A percentile compares a stretch with the other conserved stretches of the same genome.
Evolutionary conservation across 176 grass and related monocot species (phyloP).

Genomic region (Pharus latifolius): DNA sequence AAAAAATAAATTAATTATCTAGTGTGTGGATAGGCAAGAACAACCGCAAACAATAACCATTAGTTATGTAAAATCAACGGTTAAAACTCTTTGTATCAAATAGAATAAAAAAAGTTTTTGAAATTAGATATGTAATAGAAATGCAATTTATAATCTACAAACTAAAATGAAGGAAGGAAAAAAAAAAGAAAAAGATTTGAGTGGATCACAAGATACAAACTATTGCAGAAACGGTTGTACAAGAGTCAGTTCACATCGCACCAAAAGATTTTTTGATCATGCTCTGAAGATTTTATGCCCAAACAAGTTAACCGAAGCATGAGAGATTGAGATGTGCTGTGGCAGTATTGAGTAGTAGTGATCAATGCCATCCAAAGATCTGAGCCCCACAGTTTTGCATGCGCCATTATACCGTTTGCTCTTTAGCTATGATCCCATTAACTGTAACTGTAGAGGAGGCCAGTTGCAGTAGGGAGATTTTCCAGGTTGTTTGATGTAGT

Average conservation of each 20-base stretch:
- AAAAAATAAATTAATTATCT: too few species aligned
- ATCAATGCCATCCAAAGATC: constrained; percentile 13
- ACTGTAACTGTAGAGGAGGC: not conserved
- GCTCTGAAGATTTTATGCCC: constrained; percentile 23
- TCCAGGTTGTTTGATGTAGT: too few species aligned
- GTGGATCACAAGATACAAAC: not conserved
- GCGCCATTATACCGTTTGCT: constrained; percentile 35
- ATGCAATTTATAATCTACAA: too few species aligned
- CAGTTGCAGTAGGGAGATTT: constrained; percentile 4
- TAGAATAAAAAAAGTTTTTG: too few species aligned
- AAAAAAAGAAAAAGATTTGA: not conserved
- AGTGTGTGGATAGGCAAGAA: too few species aligned
- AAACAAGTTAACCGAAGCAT: constrained; percentile 16
- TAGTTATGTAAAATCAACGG: too few species aligned
- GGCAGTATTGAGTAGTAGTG: not conserved
- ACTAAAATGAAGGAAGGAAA: not conserved
- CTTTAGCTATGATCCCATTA: not conserved
- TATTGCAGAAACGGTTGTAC: not conserved
- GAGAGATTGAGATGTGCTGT: constrained; percentile 15
- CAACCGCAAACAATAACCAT: too few species aligned
- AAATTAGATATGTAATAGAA: too few species aligned
- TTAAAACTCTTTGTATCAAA: too few species aligned
- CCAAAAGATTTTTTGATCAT: constrained; percentile 40
- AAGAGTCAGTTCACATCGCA: constrained; percentile 17
- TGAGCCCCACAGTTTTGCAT: constrained; percentile 27